Evolutionary conservation across 1,284 basidiomycete species (phyloP), one percentile per base, ranked within the genome.

Genomic region (Sporisorium scitamineum): DNA sequence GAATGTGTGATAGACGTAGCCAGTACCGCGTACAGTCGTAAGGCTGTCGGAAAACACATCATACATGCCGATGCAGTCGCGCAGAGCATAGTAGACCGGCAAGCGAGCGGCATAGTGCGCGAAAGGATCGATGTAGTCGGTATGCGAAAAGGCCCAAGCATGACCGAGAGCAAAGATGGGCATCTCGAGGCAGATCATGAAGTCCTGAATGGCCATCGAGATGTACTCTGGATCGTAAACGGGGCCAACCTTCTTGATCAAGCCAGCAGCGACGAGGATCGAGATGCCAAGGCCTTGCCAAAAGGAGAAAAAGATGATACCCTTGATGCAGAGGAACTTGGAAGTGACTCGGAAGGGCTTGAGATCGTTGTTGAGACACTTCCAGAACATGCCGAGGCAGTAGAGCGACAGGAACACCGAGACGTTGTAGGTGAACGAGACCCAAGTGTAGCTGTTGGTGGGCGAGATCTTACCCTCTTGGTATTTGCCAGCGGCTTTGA

Each of bases 161-260:
- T 99, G 97, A 2, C 94, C 92, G 52, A 97, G 88, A 0, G 97
- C 95, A 83, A 99, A 99, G 66, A 98, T 87, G 0, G 96, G 95
- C 96, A 99, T 98, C 87, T 99, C 96, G 65, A 97, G 88, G 86
- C 94, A 97, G 80, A 98, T 94, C 52, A 84, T 72, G 11, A 79
- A 72, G 39, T 84, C 83, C 51, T 84, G 82, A 32, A 84, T 57
- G 4, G 82, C 82, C 31, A 83, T 57, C 18, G 82, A 80, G 39
- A 84, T 70, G 61, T 82, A 80, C 7, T 96, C 94, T n/a, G 88
- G 88, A 85, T 96, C 93, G 14, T 90, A 93, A 86, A 97, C 96
- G 5, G 93, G 92, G 26, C 86, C 78, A 20, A 78, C 90, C 54
- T 89, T 89, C 34, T 87, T 91, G 84, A 99, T 93, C 48, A 89